Percentiles rank a stretch among this genome's conserved stretches.
Conservation (phyloP, 75 land plant genomes). For the Gnetum montanum region DNA sequence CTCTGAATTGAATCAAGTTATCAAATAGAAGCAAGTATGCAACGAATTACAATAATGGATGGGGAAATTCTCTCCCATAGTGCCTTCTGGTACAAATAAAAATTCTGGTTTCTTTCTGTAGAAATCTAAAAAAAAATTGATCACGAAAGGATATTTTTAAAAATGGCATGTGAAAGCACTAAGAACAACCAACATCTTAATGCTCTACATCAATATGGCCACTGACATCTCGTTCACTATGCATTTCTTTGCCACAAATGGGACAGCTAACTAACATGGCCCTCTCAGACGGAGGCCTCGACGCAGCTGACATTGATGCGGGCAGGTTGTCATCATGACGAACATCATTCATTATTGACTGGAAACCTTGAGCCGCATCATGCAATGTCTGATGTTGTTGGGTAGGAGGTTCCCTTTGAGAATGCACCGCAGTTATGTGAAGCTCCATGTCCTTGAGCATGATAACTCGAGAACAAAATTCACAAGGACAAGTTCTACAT, state of each 20-base stretch:
- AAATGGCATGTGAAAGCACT: no score
- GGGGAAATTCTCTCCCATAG: no score
- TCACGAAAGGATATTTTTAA: no score
- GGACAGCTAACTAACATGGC: slow-evolving; percentile 6
- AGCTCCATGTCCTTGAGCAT: slow-evolving; percentile 97
- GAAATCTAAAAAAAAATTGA: no score
- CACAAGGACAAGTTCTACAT: slow-evolving; percentile 85
- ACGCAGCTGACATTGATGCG: neutral
- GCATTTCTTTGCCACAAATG: slow-evolving; percentile 4
- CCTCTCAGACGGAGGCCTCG: neutral
- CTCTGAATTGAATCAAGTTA: no score
- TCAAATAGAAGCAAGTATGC: no score
- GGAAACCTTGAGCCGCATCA: no score
- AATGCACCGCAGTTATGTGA: slow-evolving; percentile 80
- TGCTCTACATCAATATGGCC: slow-evolving; percentile 6
- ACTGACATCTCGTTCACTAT: slow-evolving; percentile 7
- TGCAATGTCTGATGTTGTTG: neutral
- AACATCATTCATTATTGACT: no score
- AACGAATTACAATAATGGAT: no score
- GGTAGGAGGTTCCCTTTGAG: slow-evolving; percentile 6
- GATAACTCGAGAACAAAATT: slow-evolving; percentile 75
- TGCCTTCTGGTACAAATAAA: no score
- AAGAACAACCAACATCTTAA: neutral
- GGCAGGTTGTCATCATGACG: neutral
- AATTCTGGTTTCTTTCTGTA: no score